These are phyloP conservation scores for Fragilaria crotonensis DNA, from an alignment of 108 stramenopile genomes.

Conservation along the genomic window DNA sequence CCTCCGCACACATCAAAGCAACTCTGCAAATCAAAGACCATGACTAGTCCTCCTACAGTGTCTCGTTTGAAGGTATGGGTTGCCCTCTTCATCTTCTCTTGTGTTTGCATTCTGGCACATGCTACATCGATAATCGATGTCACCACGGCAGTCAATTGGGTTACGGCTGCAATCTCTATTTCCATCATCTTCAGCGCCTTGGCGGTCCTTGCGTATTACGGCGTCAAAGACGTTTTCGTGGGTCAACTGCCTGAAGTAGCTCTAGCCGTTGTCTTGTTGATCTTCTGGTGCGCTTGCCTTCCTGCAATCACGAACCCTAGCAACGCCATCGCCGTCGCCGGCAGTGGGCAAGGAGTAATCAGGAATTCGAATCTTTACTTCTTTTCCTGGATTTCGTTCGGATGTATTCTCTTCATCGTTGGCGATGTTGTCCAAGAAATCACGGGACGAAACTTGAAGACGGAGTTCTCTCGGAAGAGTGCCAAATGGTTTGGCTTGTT, in stretches of 20 bases:
- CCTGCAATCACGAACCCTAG: constrained; percentile 31
- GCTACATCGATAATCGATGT: not conserved
- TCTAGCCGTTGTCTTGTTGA: constrained; percentile 13
- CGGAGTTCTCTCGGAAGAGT: not conserved
- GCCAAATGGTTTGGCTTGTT: constrained; percentile 23
- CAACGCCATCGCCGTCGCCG: constrained; percentile 22
- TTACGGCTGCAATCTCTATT: constrained; percentile 8
- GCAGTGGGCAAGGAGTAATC: constrained; percentile 1
- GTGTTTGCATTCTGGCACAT: constrained; percentile 16
- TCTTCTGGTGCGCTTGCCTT: constrained; percentile 25
- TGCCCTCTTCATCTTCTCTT: constrained; percentile 16
- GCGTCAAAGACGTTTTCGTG: constrained; percentile 11
- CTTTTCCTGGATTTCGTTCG: constrained; percentile 27
- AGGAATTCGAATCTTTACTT: constrained; percentile 44
- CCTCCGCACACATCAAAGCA: no score
- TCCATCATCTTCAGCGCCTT: constrained; percentile 10
- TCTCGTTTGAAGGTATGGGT: constrained; percentile 31
- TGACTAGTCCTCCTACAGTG: no score
- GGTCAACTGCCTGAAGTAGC: constrained; percentile 11
- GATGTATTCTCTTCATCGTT: constrained; percentile 10
- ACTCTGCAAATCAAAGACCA: no score
- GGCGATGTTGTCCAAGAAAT: constrained; percentile 13
- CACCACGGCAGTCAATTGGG: constrained; percentile 10
- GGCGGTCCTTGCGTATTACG: constrained; percentile 3
- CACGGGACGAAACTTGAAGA: constrained; percentile 3